Conservation (phyloP, 2,329 filamentous ascomycete genomes). For the Fusarium sp. region DNA sequence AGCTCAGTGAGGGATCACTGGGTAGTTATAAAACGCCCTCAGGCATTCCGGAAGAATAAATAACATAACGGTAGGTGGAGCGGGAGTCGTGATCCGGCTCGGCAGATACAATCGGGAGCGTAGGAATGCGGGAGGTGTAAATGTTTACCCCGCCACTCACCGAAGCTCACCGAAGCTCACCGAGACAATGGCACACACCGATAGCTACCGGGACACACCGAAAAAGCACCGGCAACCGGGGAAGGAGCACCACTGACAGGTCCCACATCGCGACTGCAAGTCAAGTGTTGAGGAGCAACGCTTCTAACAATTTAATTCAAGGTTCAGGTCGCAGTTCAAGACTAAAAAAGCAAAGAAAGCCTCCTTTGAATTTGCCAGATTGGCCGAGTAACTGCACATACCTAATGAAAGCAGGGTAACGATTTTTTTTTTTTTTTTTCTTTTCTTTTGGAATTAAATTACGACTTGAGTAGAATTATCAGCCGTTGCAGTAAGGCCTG, state of each 20-base stretch:
- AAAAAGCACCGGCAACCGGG: not conserved
- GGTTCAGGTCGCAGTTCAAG: too few relatives aligned
- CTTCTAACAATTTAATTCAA: too few relatives aligned
- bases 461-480: too few relatives aligned
- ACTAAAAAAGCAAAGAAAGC: too few relatives aligned
- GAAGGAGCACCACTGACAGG: not conserved
- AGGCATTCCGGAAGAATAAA: slow-evolving; percentile 46
- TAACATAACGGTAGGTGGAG: slow-evolving; percentile 47
- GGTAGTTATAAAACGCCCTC: slow-evolving; percentile 20
- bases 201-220: slow-evolving; percentile 14
- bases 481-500: too few relatives aligned
- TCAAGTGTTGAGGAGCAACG: slow-evolving; percentile 7
- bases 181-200: not conserved
- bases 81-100: slow-evolving; percentile 43
- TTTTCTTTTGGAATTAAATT: too few relatives aligned
- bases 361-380: too few relatives aligned
- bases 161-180: slow-evolving; percentile 27
- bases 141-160: slow-evolving; percentile 49
- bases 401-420: too few relatives aligned
- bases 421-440: too few relatives aligned
- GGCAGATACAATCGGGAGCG: slow-evolving; percentile 51
- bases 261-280: not conserved
- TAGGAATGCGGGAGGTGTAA: slow-evolving; percentile 42
- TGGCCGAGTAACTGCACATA: too few relatives aligned
- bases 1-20: not conserved